Evolutionary conservation across 306 rosid genomes (phyloP), one percentile per base, ranked within the genome.

Genomic region (Luffa acutangula): DNA sequence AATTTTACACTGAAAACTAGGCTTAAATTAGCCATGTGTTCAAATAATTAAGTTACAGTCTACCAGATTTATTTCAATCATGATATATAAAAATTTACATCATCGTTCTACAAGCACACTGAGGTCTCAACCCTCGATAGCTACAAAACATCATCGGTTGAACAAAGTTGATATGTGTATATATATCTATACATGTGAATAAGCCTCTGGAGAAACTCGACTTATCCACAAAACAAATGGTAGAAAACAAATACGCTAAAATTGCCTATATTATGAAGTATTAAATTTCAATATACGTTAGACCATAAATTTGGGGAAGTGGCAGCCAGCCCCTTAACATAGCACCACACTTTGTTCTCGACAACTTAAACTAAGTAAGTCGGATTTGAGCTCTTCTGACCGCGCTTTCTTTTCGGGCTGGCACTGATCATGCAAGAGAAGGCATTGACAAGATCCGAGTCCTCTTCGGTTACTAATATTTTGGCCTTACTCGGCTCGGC

Each of bases 371-470:
- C 90, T 60, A 93, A 88, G 80, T 88, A 91, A 80, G 88, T 88
- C 80, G 87, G 89, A 62, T 83, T 88, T 63, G 79, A 59, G 82
- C 76, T 83, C 85, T 89, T 89, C 78, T 83, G 87, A 14, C 94
- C 88, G 0, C 94, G 94, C 84, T 89, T 93, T 81, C 89, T 86
- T 82, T 84, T 88, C 3, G 96, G 97, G 69, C 86, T 88, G 62
- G 94, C 83, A 65, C 80, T 83, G 21, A 89, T 72, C 87, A 89
- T 81, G 82, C 86, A 88, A 52, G 87, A 83, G 91, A 85, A 89
- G 69, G 94, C 96, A 78, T 87, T 91, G 81, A 81, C 89, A 36
- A 93, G 97, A 60, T 89, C 93, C 53, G 96, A 84, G 82, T 93
- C 97, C 85, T 93, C 96, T 83, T 88, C 97, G 0, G 92, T 89